Conservation (phyloP, 345 rosid genomes). For the Eucalyptus erythrocorys region DNA sequence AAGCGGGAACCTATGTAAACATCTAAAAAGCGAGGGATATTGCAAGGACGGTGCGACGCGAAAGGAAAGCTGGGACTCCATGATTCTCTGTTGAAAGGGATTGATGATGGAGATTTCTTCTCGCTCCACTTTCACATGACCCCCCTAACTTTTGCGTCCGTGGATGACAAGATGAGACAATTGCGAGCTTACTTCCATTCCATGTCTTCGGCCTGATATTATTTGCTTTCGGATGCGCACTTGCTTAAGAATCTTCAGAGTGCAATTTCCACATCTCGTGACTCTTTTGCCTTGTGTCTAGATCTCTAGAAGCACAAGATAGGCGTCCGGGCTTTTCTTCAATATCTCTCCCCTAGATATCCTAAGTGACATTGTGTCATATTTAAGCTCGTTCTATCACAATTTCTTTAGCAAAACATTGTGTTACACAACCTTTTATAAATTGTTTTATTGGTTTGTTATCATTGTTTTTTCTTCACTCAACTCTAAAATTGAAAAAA, state of each 20-base stretch:
- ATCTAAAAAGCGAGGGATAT: not conserved
- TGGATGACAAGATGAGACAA: not conserved
- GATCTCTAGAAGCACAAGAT: not conserved
- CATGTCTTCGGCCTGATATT: not conserved
- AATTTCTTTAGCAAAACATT: not conserved
- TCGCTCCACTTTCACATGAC: not conserved
- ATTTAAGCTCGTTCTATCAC: not conserved
- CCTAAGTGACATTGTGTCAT: not conserved
- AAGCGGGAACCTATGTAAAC: not conserved
- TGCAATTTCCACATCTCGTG: not conserved
- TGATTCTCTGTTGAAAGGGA: not conserved
- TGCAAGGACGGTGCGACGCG: not conserved
- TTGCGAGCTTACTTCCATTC: not conserved
- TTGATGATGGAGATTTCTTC: not conserved
- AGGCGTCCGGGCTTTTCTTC: not conserved
- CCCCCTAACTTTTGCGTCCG: not conserved
- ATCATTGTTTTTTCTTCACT: not conserved
- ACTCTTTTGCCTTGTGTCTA: not conserved
- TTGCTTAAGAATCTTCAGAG: not conserved
- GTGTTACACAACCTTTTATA: accelerated
- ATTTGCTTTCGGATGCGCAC: not conserved
- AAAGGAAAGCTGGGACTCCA: not conserved
- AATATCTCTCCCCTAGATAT: not conserved
- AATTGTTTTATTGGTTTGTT: not conserved
- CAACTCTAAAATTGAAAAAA: not conserved